Conservation (phyloP, 192 early-diverging fungal species). For the Endogone sp. region DNA sequence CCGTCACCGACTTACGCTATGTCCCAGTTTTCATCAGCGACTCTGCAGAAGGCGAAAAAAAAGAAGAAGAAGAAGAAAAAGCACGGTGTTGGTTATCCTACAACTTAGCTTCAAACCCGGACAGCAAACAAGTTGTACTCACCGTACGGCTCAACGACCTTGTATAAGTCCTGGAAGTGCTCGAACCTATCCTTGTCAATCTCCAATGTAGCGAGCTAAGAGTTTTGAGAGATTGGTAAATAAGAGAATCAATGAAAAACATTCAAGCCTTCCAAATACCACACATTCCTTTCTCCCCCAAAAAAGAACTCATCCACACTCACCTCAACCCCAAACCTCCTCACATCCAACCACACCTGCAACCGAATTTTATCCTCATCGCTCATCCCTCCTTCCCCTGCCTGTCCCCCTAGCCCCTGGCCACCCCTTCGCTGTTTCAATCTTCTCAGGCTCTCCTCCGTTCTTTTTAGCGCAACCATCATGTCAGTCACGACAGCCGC, state of each 20-base stretch:
- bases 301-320: neutral
- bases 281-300: neutral
- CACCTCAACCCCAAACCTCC: conserved; percentile 48
- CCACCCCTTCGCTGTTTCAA: conserved; percentile 28
- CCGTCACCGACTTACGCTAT: too few relatives aligned
- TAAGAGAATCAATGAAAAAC: neutral
- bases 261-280: too few relatives aligned
- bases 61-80: too few relatives aligned
- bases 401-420: neutral
- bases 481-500: conserved; percentile 21
- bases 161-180: neutral
- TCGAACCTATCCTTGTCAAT: neutral
- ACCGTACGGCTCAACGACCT: neutral
- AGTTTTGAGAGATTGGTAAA: neutral
- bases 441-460: conserved; percentile 40
- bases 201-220: neutral
- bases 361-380: conserved; percentile 55
- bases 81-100: too few relatives aligned
- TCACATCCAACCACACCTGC: conserved; percentile 50
- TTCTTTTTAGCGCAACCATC: conserved; percentile 33
- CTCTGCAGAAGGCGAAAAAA: too few relatives aligned
- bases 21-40: too few relatives aligned
- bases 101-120: too few relatives aligned
- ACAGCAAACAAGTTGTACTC: too few relatives aligned
- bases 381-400: conserved; percentile 24